Evolutionary conservation across 306 rosid genomes (phyloP).

Genomic region (Quercus cerris): DNA sequence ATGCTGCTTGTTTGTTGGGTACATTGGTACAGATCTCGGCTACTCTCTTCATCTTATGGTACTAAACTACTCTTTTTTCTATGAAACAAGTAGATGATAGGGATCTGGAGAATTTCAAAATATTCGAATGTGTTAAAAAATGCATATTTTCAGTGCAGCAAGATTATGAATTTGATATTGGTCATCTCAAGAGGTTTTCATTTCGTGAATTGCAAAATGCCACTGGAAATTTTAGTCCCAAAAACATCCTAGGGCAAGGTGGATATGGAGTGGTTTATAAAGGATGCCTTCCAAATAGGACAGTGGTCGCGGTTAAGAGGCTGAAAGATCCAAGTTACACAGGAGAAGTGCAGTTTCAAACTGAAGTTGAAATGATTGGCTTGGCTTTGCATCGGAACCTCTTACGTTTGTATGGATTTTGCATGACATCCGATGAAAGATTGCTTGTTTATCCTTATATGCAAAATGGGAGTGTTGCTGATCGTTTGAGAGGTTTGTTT

Average conservation of each 20-base stretch:
- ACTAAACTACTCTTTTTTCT: constrained; percentile 25
- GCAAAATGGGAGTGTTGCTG: constrained; percentile 97
- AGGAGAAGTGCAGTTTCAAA: constrained; percentile 98
- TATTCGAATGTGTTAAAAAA: neutral
- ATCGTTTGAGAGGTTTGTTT: constrained; percentile 91
- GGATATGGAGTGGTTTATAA: constrained; percentile 94
- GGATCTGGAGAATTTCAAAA: neutral
- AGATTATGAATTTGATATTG: constrained; percentile 81
- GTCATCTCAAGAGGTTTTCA: constrained; percentile 83
- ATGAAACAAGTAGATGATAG: neutral
- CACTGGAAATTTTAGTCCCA: constrained; percentile 75
- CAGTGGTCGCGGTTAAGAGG: constrained; percentile 86
- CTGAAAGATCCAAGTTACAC: constrained; percentile 91
- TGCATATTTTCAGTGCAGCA: constrained; percentile 73
- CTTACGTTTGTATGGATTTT: constrained; percentile 78
- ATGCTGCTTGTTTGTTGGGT: constrained; percentile 67
- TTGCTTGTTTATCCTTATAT: constrained; percentile 89
- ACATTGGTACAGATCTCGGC: constrained; percentile 73
- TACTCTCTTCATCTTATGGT: constrained; percentile 78
- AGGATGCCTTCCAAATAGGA: constrained; percentile 85
- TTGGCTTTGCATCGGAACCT: constrained; percentile 94
- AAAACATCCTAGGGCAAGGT: constrained; percentile 85
- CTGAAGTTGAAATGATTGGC: constrained; percentile 98
- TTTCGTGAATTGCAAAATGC: constrained; percentile 85
- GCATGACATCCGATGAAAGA: constrained; percentile 87